Conservation (phyloP, 2,329 filamentous ascomycete species). For the Colletotrichum euphorbiae region DNA sequence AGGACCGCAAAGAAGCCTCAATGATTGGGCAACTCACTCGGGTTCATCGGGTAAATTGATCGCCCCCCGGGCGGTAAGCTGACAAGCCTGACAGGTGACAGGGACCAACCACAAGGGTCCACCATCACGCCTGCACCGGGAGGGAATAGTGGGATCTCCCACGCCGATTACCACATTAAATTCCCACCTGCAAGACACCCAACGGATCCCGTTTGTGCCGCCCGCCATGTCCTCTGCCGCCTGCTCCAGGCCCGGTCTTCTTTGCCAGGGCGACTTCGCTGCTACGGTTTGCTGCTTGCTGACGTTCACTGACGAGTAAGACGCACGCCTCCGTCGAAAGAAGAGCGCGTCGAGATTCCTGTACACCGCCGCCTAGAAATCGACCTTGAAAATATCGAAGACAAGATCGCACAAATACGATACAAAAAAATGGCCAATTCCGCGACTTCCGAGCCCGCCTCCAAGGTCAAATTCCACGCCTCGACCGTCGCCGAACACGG, state of each 20-base stretch:
- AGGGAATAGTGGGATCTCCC: conserved; percentile 13
- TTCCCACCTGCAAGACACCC: conserved; percentile 5
- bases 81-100: conserved; percentile 13
- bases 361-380: conserved; percentile 11
- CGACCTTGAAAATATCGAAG: background rate
- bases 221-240: conserved; percentile 24
- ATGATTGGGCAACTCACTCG: conserved; percentile 1
- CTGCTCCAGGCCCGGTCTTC: background rate
- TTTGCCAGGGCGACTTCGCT: conserved; percentile 14
- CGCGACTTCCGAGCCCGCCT: conserved; percentile 26
- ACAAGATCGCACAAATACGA: background rate
- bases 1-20: background rate
- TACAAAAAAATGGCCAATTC: conserved; percentile 24
- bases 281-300: conserved; percentile 1
- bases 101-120: conserved; percentile 12
- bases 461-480: conserved; percentile 30
- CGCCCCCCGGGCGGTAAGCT: conserved; percentile 14
- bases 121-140: background rate
- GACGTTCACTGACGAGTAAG: conserved; percentile 27
- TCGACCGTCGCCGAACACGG: conserved; percentile 52
- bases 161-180: conserved; percentile 24
- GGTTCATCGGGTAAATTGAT: conserved; percentile 12
- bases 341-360: conserved; percentile 5
- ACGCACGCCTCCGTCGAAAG: background rate
- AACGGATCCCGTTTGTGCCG: conserved; percentile 22